Evolutionary conservation across 768 basidiomycete genomes (phyloP), one percentile per base, ranked within the genome.

Genomic region (Leccinum disarticulatum): DNA sequence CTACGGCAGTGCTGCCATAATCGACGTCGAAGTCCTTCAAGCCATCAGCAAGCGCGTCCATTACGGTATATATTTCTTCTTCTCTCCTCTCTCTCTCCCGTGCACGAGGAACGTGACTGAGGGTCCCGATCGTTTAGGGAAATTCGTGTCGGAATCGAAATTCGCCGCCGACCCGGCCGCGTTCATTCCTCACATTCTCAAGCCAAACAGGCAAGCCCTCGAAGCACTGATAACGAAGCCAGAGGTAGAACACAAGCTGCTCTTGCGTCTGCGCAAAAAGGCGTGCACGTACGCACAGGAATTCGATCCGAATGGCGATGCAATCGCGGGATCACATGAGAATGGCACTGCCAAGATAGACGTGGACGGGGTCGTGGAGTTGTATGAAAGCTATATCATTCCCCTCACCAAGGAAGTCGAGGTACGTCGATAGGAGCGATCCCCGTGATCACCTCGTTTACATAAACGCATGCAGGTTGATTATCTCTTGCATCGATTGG

Each of bases 121-220:
- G 30, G 22, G 3, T 31, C 36, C 14, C 8, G 10, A n/a, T 13
- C 30, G 9, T 62, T 9, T 70, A 99, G 96, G 97, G 58, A 98
- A 98, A 81, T 99, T 99, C 72, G 97, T 99, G 6, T 94, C 95
- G 5, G 97, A 99, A 76, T 91, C 92, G 28, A 99, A 99, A 73
- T 99, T 99, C 79, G 72, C 81, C n/a, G 82, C 85, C 31, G 79
- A 91, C 61, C 96, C 97, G 19, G 79, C 87, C 36, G 86, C 87
- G 10, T 99, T 98, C 75, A 83, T 99, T 58, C 95, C 95, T 0
- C 94, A 95, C 74, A 99, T 99, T 68, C 82, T 82, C 38, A 82
- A 81, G 3, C 87, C 87, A 9, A 90, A 98, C 72, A 84, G 85
- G 17, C 75, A 83, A 43, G 90, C 87, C 8, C 82, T 99, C 22